A percentile compares a stretch with the other conserved stretches of the same genome.
phyloP scores from a whole-genome alignment of 2,329 filamentous ascomycete genomes.

The Chaetomiaceae sp. region DNA sequence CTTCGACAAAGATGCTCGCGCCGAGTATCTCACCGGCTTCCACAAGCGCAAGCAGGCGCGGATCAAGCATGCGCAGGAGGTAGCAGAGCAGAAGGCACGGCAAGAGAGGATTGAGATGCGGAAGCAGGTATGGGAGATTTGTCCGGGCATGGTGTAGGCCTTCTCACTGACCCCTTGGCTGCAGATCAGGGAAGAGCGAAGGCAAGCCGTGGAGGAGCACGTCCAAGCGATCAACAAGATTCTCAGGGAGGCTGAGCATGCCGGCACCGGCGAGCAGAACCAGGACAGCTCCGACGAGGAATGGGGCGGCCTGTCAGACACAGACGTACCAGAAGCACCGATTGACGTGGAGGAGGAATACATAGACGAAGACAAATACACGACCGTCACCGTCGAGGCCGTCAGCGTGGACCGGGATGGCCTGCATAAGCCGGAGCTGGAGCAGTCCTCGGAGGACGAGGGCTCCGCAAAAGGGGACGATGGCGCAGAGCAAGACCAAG shows the following conservation, averaged over 20 bases:
- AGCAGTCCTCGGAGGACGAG: slow-evolving; percentile 35
- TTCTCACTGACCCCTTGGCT: slow-evolving; percentile 7
- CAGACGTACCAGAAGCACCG: slow-evolving; percentile 37
- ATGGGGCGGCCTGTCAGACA: slow-evolving; percentile 63
- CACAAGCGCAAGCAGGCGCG: slow-evolving; percentile 91
- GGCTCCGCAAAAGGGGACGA: slow-evolving; percentile 33
- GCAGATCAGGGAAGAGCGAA: slow-evolving; percentile 79
- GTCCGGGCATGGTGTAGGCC: background rate
- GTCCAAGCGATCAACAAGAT: slow-evolving; percentile 70
- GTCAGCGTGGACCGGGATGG: slow-evolving; percentile 76
- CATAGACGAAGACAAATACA: slow-evolving; percentile 92
- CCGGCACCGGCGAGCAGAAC: slow-evolving; percentile 38
- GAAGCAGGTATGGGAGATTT: slow-evolving; percentile 55
- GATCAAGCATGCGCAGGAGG: slow-evolving; percentile 77
- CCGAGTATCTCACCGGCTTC: slow-evolving; percentile 91
- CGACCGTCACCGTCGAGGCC: slow-evolving; percentile 88
- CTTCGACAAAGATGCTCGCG: slow-evolving; percentile 75
- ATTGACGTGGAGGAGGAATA: slow-evolving; percentile 88
- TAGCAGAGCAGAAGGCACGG: slow-evolving; percentile 69
- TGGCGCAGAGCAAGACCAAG: slow-evolving; percentile 35
- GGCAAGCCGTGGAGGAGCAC: slow-evolving; percentile 75
- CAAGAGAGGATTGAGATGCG: slow-evolving; percentile 71
- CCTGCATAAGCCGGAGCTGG: slow-evolving; percentile 50
- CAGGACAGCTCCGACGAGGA: slow-evolving; percentile 47
- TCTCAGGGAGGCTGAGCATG: slow-evolving; percentile 57